Evolutionary conservation across 2,329 filamentous ascomycete species (phyloP), one percentile per base, ranked within the genome.

Genomic region (Colletotrichum navitas): DNA sequence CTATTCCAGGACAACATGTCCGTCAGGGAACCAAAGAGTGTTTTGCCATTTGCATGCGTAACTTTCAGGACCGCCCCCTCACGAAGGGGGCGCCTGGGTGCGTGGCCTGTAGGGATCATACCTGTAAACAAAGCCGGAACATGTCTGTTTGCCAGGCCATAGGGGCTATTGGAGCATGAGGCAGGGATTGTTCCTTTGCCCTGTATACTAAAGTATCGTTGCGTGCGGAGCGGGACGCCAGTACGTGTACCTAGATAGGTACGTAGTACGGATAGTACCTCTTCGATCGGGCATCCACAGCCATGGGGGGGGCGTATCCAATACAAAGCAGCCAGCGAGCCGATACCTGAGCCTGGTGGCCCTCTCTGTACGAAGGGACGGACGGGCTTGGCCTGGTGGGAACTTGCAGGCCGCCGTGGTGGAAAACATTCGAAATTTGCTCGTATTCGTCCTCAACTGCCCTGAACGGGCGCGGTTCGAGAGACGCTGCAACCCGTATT

Each of bases 81-180:
- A 18, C 34, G 34, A 24, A 18, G 26, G 47, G 32, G 29, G 41
- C 6, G 16, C 39, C 39, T 16, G 59, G 41, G 36, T 71, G 68
- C 68, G 68, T 71, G 68, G 68, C 52, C 59, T 60, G 65, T 49
- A 71, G 52, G 64, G 68, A 68, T 71, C 18, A 52, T 49, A 63
- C 68, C 68, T 54, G 68, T 18, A 24, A 60, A 63, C 43, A n/a
- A n/a, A 71, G 56, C 58, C 26, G 26, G 52, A 55, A 51, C 36
- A 21, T 55, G 49, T 45, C 58, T 63, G 65, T 71, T 71, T 71
- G 68, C 36, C 43, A 47, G 65, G 59, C 45, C 10, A 59, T 65
- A 63, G 43, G 64, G 47, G 36, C 45, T n/a, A 12, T 45, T 26
- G 29, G 45, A 54, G 29, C 14, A 54, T 55, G 65, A 21, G 54